A percentile compares a stretch with the other conserved stretches of the same genome.
These are phyloP conservation scores for Acer saccharum DNA, from an alignment of 345 rosid species.

Conservation along the genomic window DNA sequence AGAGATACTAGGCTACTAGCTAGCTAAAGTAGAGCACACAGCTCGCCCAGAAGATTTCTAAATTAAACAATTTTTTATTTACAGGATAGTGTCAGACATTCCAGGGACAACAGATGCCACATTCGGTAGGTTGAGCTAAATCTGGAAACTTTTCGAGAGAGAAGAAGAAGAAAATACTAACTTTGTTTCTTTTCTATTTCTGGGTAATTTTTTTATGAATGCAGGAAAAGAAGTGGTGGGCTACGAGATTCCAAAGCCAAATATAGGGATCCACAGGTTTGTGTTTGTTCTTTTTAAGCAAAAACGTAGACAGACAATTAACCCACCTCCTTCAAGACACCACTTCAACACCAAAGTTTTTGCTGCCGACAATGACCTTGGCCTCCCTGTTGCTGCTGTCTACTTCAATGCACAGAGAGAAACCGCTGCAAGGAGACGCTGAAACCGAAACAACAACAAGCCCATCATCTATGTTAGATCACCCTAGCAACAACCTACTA, in stretches of 20 bases:
- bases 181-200: background rate
- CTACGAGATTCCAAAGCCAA: constrained; percentile 64
- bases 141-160: background rate
- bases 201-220: background rate
- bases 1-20: background rate
- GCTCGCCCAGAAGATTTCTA: background rate
- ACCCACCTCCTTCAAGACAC: constrained; percentile 49
- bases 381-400: constrained; percentile 75
- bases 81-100: constrained; percentile 64
- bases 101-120: constrained; percentile 73
- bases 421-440: constrained; percentile 69
- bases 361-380: constrained; percentile 53
- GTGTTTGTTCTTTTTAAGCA: constrained; percentile 68
- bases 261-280: constrained; percentile 66
- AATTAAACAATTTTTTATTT: background rate
- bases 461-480: background rate
- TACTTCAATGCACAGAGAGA: constrained; percentile 75
- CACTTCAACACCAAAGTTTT: constrained; percentile 57
- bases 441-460: background rate
- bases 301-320: constrained; percentile 44
- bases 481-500: background rate
- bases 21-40: background rate
- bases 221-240: constrained; percentile 63
- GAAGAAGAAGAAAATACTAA: background rate
- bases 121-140: constrained; percentile 46